These are phyloP conservation scores for Porcisia hertigi DNA, from an alignment of 208 protist genomes.

Conservation along the genomic window DNA sequence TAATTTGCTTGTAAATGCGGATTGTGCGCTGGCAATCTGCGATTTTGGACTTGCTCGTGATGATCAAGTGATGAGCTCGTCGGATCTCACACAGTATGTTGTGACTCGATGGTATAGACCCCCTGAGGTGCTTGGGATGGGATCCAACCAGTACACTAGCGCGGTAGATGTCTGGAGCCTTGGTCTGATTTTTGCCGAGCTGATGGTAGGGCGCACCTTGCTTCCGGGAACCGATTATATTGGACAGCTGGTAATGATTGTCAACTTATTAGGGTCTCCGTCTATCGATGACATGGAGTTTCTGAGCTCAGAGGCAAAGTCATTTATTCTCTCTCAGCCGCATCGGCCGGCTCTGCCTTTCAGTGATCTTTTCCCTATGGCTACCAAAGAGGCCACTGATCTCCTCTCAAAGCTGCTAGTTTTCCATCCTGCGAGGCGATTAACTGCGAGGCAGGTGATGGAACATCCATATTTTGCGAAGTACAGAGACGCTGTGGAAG, in stretches of 20 bases:
- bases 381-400: constrained; percentile 92
- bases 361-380: constrained; percentile 91
- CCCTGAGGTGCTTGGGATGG: constrained; percentile 97
- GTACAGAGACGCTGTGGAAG: constrained; percentile 84
- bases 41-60: constrained; percentile 93
- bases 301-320: constrained; percentile 77
- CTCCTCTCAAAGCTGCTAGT: constrained; percentile 94
- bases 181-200: constrained; percentile 98
- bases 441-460: constrained; percentile 94
- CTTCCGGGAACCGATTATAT: constrained; percentile 92
- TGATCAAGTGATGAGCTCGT: constrained; percentile 53
- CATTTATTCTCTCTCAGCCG: constrained; percentile 76
- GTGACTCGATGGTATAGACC: constrained; percentile 99
- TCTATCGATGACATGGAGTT: constrained; percentile 82
- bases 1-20: constrained; percentile 95
- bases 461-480: constrained; percentile 93
- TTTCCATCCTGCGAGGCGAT: constrained; percentile 96
- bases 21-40: constrained; percentile 95
- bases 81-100: constrained; percentile 96
- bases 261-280: constrained; percentile 81
- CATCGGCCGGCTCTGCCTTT: constrained; percentile 45
- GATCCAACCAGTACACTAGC: constrained; percentile 92
- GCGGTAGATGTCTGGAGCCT: constrained; percentile 97
- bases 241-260: constrained; percentile 82
- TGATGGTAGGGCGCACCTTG: constrained; percentile 97